Evolutionary conservation across 2,329 filamentous ascomycete species (phyloP), one percentile per base, ranked within the genome.

Genomic region (Orbilia blumenaviensis): DNA sequence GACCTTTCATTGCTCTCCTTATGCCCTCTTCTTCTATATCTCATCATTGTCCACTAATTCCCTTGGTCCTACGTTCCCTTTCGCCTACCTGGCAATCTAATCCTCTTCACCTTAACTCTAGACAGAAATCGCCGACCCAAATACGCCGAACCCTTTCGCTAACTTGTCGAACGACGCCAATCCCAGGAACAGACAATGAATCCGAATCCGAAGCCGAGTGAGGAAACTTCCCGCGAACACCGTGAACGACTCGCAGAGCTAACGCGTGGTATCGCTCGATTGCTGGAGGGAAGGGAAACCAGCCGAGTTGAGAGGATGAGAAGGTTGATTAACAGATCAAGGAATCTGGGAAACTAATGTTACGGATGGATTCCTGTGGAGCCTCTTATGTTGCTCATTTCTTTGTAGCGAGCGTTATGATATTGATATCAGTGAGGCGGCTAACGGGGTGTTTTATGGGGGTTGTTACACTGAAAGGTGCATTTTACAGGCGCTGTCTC

Each of bases 401-500:
- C n/a, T n/a, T n/a, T n/a, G n/a, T n/a, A n/a, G n/a, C n/a, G n/a
- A n/a, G n/a, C n/a, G n/a, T n/a, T n/a, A n/a, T n/a, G n/a, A n/a
- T n/a, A n/a, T n/a, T n/a, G n/a, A n/a, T n/a, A n/a, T n/a, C n/a
- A n/a, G n/a, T n/a, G n/a, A n/a, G n/a, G n/a, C n/a, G n/a, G n/a
- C n/a, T n/a, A n/a, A 21, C 8, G n/a, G 38, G 21, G n/a, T 8
- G 23, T 16, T 32, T 61, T 23, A n/a, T 61, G 23, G 14, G 23
- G 7, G 48, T 54, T 54, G n/a, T 16, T 21, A 8, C 41, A 14
- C 27, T 61, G 5, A 23, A 61, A 14, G n/a, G n/a, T 61, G 56
- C 56, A 61, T n/a, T 61, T 61, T 29, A 8, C 56, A 5, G 56
- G 56, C 54, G 54, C 34, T 60, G 27, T 6, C 29, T 42, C 48